Conservation (phyloP, 2,329 filamentous ascomycete species). For the Aureobasidium uvarum region DNA sequence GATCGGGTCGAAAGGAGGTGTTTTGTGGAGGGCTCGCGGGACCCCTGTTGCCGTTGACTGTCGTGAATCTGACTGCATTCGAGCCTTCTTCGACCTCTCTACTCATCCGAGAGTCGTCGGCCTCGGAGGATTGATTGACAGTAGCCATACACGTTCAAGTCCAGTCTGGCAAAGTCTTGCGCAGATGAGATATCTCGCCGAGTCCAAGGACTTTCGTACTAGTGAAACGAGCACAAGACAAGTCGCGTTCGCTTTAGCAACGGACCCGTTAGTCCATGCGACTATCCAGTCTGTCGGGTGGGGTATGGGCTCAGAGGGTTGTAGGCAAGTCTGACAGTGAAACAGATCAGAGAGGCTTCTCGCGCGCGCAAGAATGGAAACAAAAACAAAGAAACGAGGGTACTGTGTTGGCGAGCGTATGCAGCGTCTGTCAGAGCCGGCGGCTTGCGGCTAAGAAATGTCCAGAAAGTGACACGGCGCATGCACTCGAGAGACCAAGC, state of each 20-base stretch:
- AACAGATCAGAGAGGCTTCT: not conserved
- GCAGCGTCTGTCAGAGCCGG: conserved; percentile 21
- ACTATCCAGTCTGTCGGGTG: conserved; percentile 3
- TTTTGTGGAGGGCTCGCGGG: conserved; percentile 2
- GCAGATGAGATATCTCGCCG: conserved; percentile 5
- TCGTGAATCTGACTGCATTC: conserved; percentile 21
- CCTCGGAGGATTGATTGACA: conserved; percentile 19
- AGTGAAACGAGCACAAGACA: conserved; percentile 12
- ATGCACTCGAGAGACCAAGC: not conserved
- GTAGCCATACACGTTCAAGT: conserved; percentile 12
- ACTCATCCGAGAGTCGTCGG: conserved; percentile 15
- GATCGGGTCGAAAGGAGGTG: conserved; percentile 18
- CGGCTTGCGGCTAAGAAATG: conserved; percentile 14
- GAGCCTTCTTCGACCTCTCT: conserved; percentile 15
- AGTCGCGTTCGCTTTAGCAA: not conserved
- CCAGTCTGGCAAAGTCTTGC: conserved; percentile 4
- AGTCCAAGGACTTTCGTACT: not conserved
- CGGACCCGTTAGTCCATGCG: conserved; percentile 17
- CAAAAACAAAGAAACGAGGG: conserved; percentile 25
- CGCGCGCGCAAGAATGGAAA: conserved; percentile 20
- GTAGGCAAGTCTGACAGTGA: not conserved
- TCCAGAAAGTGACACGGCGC: not conserved
- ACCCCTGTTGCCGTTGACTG: conserved; percentile 21
- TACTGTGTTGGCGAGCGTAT: conserved; percentile 9
- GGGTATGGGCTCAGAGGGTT: not conserved